These are phyloP conservation scores for Calonectria leucothoes DNA, from an alignment of 2,329 filamentous ascomycete species.

Conservation along the genomic window DNA sequence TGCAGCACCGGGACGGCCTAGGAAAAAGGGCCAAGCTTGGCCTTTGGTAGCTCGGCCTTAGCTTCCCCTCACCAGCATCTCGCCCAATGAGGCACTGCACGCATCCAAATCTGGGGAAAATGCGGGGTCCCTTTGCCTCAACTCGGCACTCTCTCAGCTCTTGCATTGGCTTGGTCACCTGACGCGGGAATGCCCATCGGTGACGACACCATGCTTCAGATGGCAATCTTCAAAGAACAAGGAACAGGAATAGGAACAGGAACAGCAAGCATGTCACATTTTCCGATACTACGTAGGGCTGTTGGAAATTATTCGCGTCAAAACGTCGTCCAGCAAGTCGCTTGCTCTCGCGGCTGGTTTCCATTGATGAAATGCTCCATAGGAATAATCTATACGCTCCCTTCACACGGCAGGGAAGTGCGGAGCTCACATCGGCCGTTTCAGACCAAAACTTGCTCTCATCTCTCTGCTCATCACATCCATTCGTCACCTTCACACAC, in stretches of 20 bases:
- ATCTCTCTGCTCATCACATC: background rate
- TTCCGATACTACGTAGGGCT: background rate
- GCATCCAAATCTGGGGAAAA: constrained; percentile 40
- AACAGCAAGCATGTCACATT: no score
- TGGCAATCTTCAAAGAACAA: background rate
- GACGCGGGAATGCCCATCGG: background rate
- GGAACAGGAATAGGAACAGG: no score
- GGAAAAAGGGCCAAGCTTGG: background rate
- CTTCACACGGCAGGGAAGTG: background rate
- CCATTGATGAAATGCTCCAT: constrained; percentile 23
- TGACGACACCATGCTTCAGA: background rate
- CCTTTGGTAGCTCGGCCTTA: background rate
- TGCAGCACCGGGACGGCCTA: background rate
- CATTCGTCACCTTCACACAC: background rate
- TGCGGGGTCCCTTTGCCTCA: constrained; percentile 31
- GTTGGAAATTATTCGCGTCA: background rate
- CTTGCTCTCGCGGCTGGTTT: constrained; percentile 12
- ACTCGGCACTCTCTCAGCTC: background rate
- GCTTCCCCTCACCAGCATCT: constrained; percentile 31
- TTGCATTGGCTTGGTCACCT: background rate
- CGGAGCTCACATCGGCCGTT: background rate
- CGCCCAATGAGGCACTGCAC: constrained; percentile 28
- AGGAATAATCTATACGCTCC: constrained; percentile 16
- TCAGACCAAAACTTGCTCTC: background rate
- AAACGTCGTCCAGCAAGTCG: background rate